Base-by-base conservation (phyloP, 331 rosid species). In the Acacia concinna region DNA sequence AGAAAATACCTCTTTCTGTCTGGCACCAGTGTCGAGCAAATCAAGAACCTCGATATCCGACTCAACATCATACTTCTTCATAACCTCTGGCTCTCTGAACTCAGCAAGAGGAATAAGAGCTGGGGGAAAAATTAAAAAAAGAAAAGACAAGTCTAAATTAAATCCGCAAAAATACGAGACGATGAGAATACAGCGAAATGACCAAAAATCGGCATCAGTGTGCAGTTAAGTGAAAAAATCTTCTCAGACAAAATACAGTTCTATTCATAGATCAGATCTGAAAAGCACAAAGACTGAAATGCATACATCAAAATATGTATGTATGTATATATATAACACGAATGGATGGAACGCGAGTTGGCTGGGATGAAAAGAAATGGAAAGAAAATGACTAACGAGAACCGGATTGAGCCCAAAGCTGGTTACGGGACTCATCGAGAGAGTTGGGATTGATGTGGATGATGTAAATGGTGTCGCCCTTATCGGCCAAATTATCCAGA, bases 41-140 rank as follows among this genome's bases (percentile, higher is more conserved):
- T 92, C 96, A 68, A 95, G 92, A 75, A 88, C 93, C 83, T 92
- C 96, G 2, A 82, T 74, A 84, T 95, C 99, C 73, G 81, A 77
- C 75, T 63, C 60, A 11, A 93, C 66, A 43, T 54, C 86, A 62
- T 93, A 95, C 11, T 81, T 70, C 69, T 59, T 90, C 93, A 85
- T 59, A 35, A 83, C 30, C 41, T 86, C 91, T 0, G 82, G 84
- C 76, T 90, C 82, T 81, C 89, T 86, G 68, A 88, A 91, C 82
- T 92, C 93, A 0, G 64, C 0, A 86, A 95, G 75, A 5, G 98
- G 96, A 78, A 95, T 90, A 71, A 91, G 86, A 81, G 98, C 98
- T 95, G 44, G 82, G 63, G 52, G 75, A 25, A 68, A 17, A 34
- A 5, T 37, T 6, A 37, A 37, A 37, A 37, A 37, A 37, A 37